Base-by-base conservation (phyloP, 768 basidiomycete species). In the Boletellus ananas region DNA sequence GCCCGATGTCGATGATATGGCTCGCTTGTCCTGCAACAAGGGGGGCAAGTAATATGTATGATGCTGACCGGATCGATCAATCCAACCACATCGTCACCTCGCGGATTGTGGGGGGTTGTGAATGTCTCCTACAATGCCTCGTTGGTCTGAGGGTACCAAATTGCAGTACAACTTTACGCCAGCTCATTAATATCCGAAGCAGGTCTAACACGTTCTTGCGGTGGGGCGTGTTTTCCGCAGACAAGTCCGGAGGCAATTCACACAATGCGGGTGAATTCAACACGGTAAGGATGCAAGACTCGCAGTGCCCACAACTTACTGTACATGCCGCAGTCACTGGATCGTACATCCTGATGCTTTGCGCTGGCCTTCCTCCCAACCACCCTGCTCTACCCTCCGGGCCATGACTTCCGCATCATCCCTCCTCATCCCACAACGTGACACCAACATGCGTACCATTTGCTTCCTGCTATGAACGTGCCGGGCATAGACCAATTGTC, bases 361-460 rank as follows among this genome's bases (percentile, higher is more conserved):
- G 21, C 34, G 43, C 23, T 23, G 50, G 10, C 43, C 17, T 6
- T 34, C 37, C 29, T 45, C 34, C 34, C 18, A 12, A 17, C 20
- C 50, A n/a, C 50, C 37, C 39, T 48, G 51, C 45, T 61, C 58
- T 37, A 64, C 50, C 35, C 37, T 61, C 44, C 47, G 37, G 27
- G 49, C 58, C 52, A 54, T 49, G 20, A 23, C 31, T 16, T 56
- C 58, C 38, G 62, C 63, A 41, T 66, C 61, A 29, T 35, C 42
- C 38, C 27, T 52, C 29, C 36, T 53, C 64, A 66, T 56, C 25
- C 64, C 63, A 53, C 63, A 60, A 43, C 63, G 58, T 40, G 45
- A 55, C 38, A 50, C 43, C 49, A 66, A 43, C 56, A 64, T 56
- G 49, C 50, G 58, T 17, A 57, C 47, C 61, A 64, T 66, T 34